Conservation (phyloP, 495 filamentous ascomycete species). For the Podospora pseudoanserina region DNA sequence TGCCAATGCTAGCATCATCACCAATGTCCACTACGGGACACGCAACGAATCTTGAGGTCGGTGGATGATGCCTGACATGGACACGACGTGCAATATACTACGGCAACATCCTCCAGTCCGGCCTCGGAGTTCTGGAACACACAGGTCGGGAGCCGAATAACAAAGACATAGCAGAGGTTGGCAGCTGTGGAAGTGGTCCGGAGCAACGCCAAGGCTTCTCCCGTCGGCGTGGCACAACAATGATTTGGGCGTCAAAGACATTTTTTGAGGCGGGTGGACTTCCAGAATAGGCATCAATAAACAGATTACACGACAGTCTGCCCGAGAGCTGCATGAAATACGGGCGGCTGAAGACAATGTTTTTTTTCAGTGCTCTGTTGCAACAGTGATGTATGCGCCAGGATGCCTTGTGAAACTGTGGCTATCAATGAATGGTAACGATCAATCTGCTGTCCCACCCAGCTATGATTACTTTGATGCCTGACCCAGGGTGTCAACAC, state of each 20-base stretch:
- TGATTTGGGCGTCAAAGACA: background rate
- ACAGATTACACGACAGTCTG: background rate
- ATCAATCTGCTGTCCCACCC: background rate
- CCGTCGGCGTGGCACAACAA: conserved; percentile 1
- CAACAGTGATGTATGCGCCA: background rate
- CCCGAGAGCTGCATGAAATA: background rate
- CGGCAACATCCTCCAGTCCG: background rate
- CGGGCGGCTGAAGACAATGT: background rate
- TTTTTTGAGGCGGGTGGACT: background rate
- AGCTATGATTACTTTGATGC: too few relatives aligned
- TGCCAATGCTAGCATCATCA: background rate
- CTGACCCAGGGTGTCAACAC: background rate
- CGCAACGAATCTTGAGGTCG: background rate
- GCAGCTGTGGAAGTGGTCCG: background rate
- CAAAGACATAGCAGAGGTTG: background rate
- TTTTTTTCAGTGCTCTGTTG: background rate
- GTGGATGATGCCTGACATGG: background rate
- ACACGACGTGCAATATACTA: background rate
- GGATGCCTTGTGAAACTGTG: background rate
- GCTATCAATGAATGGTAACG: background rate
- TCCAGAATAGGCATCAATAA: background rate
- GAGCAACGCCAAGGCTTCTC: background rate
- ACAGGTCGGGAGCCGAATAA: background rate
- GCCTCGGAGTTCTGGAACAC: background rate
- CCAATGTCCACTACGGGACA: background rate